Conservation (phyloP, 192 early-diverging fungal species). For the Coemansia sp. region DNA sequence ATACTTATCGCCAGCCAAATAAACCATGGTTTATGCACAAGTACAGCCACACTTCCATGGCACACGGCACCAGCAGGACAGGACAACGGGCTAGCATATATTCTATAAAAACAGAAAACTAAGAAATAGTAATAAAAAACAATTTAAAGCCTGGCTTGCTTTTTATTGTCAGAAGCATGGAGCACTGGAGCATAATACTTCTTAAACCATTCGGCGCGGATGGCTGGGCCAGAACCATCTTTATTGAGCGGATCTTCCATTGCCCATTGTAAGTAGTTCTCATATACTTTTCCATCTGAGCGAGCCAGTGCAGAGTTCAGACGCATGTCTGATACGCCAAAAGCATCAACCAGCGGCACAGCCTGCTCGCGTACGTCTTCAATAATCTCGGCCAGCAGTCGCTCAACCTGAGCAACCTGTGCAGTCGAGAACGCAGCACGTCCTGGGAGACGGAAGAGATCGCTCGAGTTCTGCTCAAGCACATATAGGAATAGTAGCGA, state of each 20-base stretch:
- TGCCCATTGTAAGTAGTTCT: slow-evolving; percentile 71
- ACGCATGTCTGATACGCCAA: slow-evolving; percentile 70
- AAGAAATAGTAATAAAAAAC: neutral
- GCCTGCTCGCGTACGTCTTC: slow-evolving; percentile 72
- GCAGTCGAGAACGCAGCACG: slow-evolving; percentile 56
- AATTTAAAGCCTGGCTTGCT: slow-evolving; percentile 21
- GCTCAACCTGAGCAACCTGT: slow-evolving; percentile 57
- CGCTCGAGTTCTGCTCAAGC: slow-evolving; percentile 59
- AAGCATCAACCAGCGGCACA: slow-evolving; percentile 78
- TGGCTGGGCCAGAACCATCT: slow-evolving; percentile 19
- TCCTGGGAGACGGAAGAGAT: slow-evolving; percentile 63
- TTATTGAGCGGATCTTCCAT: slow-evolving; percentile 73
- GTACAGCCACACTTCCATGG: no score
- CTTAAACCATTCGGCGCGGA: slow-evolving; percentile 44
- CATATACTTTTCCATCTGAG: slow-evolving; percentile 78
- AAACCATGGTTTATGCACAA: no score
- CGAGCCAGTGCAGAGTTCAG: slow-evolving; percentile 77
- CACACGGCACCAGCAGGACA: no score
- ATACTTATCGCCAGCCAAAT: no score
- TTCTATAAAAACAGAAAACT: neutral
- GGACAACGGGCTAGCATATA: no score
- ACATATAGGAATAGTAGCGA: slow-evolving; percentile 60
- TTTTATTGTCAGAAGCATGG: slow-evolving; percentile 20
- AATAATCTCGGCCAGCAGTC: slow-evolving; percentile 55
- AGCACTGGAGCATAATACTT: slow-evolving; percentile 49